Evolutionary conservation across 2,329 filamentous ascomycete species (phyloP), one percentile per base, ranked within the genome.

Genomic region (Nannizzia gypsea): DNA sequence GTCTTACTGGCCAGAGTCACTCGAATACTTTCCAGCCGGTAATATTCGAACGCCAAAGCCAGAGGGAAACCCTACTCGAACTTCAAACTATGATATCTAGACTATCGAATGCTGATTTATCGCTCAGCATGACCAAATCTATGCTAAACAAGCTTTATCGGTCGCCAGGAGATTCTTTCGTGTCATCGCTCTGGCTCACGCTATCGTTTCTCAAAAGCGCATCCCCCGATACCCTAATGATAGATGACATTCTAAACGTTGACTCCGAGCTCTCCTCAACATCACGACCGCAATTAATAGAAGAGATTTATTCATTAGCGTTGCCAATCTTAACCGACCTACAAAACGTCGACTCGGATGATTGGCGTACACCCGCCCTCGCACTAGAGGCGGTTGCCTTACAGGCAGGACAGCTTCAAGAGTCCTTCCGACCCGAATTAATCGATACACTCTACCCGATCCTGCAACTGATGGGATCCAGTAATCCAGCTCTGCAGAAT

Each of bases 361-460:
- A 93, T 67, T 90, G 88, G 87, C 83, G 86, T 34, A 72, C 90
- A 20, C 82, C 87, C 69, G 88, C 89, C 1, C 80, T 96, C 36
- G 87, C 91, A 0, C 74, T 99, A 1, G 92, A 97, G 70, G 82
- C 87, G 1, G 78, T 91, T 5, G 86, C 90, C 0, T 82, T 92
- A 59, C 86, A 90, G 63, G 89, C 92, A 2, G 78, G 81, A 26
- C 82, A 82, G 17, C 77, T 87, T 40, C 81, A 83, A 20, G 70
- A 80, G 57, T 81, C 82, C 0, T 99, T 96, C 71, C 84, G 88
- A 2, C 82, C 85, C 2, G 92, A 97, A 69, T 80, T 99, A 8
- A 89, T 96, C 57, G 93, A 99, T 66, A 84, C 90, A 0, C 76
- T 99, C 11, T 99, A 96, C 70, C 91, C 93, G 0, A 80, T 96